Evolutionary conservation across 2,329 filamentous ascomycete species (phyloP), one percentile per base, ranked within the genome.

Genomic region (Paecilomyces fulvus): DNA sequence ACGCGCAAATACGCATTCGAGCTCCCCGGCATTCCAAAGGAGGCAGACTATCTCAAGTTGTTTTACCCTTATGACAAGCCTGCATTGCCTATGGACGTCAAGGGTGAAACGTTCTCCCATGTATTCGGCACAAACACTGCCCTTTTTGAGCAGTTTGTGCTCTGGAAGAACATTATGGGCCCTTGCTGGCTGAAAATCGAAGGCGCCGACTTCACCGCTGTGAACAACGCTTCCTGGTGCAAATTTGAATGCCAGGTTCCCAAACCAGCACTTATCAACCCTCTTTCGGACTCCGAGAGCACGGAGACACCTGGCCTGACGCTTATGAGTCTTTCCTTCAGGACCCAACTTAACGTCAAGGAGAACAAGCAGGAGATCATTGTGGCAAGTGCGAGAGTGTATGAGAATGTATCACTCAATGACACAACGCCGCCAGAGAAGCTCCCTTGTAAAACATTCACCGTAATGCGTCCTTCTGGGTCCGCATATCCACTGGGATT

Each of bases 91-190:
- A 78, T 83, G 54, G 86, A 88, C 59, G 75, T 83, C 5, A 83
- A 79, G 46, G 94, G 94, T 28, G 86, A 95, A 70, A 97, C 94
- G 0, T 99, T 92, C 69, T 96, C 92, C 1, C 89, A 90, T 62
- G 87, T 96, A 23, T 99, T 99, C 64, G 94, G 95, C 28, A 88
- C 88, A 56, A 96, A 94, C 71, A 99, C 94, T 0, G 85, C 90
- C 1, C 80, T 99, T 0, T 99, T 99, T 65, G 94, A 99, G 73
- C 94, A 99, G 65, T 99, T 99, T 68, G 94, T 99, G 20, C 80
- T 99, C 4, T 96, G 92, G 89, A 97, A 96, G 76, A 95, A 96
- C 68, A 89, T 99, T 64, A 99, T 96, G 92, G 94, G 94, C 1
- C 94, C 94, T 30, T 97, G 94, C 71, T 99, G 94, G 94, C 82